Base-by-base conservation (phyloP, 1,139 yeast species). In the Geotrichum siamense region DNA sequence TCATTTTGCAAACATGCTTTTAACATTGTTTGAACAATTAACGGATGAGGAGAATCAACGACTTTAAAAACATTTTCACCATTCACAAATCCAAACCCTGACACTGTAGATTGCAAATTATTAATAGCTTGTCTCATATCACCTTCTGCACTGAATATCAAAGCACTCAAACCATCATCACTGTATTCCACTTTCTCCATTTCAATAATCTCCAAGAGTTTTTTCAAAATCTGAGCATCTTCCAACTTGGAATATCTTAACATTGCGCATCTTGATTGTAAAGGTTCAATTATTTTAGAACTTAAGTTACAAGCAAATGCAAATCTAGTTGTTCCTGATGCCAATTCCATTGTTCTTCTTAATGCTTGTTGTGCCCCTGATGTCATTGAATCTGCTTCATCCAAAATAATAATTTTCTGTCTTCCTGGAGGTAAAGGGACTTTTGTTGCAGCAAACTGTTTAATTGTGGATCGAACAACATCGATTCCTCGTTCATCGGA, bases 81-180 rank as follows among this genome's bases (percentile, higher is more conserved):
- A 57, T 79, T 83, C 13, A 91, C 96, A 51, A 84, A 74, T 1
- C 85, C 91, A 65, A 89, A 89, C 1, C 98, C 98, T 1, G 96
- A 87, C 23, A 81, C 93, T 0, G 97, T 87, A 60, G 94, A 81
- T 60, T 91, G 98, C 48, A 91, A 63, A 62, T 91, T 91, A 59
- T 93, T 93, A 42, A 93, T 76, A 0, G 98, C 98, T 62, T 91
- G 98, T 64, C 99, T 76, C 98, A 93, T 91, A 61, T 91, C 99
- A 47, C 98, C 98, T 62, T 91, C 99, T 0, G 96, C 94, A 0
- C 96, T 82, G 66, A 91, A 91, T n/a, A 93, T 78, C 50, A 91
- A 71, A 0, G 98, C 98, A 54, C 87, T 89, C 32, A 91, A 67
- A 0, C 99, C 99, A 62, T 86, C 96, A 50, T 87, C 84, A 29